Base-by-base conservation (phyloP, 768 basidiomycete genomes). In the Tylopilus sp. region DNA sequence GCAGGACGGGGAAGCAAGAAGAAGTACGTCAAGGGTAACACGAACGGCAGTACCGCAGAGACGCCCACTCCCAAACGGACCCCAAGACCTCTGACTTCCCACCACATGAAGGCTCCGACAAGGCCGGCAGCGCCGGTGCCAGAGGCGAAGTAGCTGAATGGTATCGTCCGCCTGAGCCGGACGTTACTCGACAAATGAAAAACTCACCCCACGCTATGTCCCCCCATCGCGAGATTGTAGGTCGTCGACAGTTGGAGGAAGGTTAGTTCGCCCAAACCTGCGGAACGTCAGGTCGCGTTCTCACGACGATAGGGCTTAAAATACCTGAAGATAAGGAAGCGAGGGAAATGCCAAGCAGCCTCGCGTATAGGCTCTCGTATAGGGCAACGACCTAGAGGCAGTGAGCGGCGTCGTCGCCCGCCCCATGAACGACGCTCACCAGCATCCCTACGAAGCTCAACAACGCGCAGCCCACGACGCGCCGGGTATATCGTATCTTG, bases 121-220 rank as follows among this genome's bases (percentile, higher is more conserved):
- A 99, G 81, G 0, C 96, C 96, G 0, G 96, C 96, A 6, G 89
- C 92, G 2, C 96, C 96, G 1, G 96, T 98, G 0, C 96, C 96
- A 10, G 87, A 87, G 8, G 95, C 86, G 70, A 98, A 99, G 63
- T 93, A 97, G 6, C 89, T 89, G 38, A 3, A 31, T 8, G n/a
- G n/a, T n/a, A n/a, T n/a, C n/a, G 12, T n/a, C 13, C 5, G 1
- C 30, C 41, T n/a, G 16, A 52, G 46, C 29, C 8, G 30, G 42
- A 19, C 6, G 4, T 16, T 28, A 1, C 17, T n/a, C 12, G 7
- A 31, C 21, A 19, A 45, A 42, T 19, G 1, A 6, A 59, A 38
- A 43, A 60, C 80, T 33, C 64, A 88, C 86, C 96, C 93, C 12
- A 99, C 82, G 34, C 89, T 85, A 26, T 83, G 85, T 2, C 89